Evolutionary conservation across 345 rosid species (phyloP), one percentile per base, ranked within the genome.

Genomic region (Melaleuca alternifolia): DNA sequence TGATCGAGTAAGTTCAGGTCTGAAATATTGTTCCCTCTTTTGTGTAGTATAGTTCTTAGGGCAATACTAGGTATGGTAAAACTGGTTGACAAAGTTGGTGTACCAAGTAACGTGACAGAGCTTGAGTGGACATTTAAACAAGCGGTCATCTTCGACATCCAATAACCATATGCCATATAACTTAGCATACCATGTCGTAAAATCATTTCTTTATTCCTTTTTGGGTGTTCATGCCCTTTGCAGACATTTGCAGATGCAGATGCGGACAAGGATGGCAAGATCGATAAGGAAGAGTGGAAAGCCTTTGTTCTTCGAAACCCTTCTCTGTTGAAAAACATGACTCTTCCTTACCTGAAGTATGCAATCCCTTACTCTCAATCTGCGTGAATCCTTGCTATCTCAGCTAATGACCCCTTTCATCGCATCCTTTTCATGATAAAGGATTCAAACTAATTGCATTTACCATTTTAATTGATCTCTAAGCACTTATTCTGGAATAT

Each of bases 171-270:
- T n/a, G 41, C 59, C 84, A 8, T 48, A 14, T 81, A 7, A n/a
- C 53, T 48, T n/a, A 6, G 54, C 20, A n/a, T 82, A 46, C n/a
- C 4, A 50, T 82, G 26, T 82, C 23, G 1, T 46, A 0, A 65
- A 65, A 65, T 33, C 12, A 30, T 62, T 62, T 71, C 46, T 33
- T 24, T 33, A 33, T 71, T 18, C 44, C 11, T 18, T 28, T 26
- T 83, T 30, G 54, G 11, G 56, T 4, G 84, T 51, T 83, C 48
- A 3, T 26, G 56, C 57, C 44, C 23, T 84, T 18, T 88, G 62
- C 91, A 94, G 96, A 96, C 97, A 54, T 96, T 96, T 94, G 93
- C 91, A 11, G 98, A 95, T 85, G 95, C 92, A 53, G 95, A 94
- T 88, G 86, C 86, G 0, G 94, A 94, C 50, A 87, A 87, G 89